Conservation (phyloP, 2,329 filamentous ascomycete genomes). For the Bipolaris bicolor region DNA sequence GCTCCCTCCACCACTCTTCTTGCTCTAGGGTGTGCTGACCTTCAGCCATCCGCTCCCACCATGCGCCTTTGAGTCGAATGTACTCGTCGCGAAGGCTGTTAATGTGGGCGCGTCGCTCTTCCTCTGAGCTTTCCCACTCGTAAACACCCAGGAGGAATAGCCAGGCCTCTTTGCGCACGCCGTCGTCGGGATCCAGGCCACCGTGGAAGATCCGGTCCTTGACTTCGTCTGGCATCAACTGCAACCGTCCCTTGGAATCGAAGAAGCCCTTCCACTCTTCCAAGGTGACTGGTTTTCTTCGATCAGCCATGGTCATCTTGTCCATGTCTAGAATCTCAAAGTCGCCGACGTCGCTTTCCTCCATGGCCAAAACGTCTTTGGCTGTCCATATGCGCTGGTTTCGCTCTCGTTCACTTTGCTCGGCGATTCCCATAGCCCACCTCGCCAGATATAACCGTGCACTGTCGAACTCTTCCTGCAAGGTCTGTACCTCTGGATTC, state of each 20-base stretch:
- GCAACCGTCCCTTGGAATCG: constrained; percentile 76
- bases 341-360: constrained; percentile 92
- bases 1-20: constrained; percentile 96
- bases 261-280: constrained; percentile 94
- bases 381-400: constrained; percentile 92
- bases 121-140: constrained; percentile 86
- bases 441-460: constrained; percentile 91
- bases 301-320: constrained; percentile 75
- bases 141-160: constrained; percentile 90
- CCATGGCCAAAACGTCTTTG: constrained; percentile 87
- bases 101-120: constrained; percentile 82
- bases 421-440: constrained; percentile 98
- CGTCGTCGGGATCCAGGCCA: constrained; percentile 85
- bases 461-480: constrained; percentile 97
- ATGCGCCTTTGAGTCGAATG: constrained; percentile 87
- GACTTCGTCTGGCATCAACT: constrained; percentile 85
- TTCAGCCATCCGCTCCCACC: constrained; percentile 94
- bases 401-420: constrained; percentile 89
- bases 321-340: constrained; percentile 91
- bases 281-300: constrained; percentile 75
- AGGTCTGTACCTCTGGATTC: constrained; percentile 91
- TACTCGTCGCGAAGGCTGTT: constrained; percentile 92
- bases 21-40: constrained; percentile 79
- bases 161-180: constrained; percentile 96
- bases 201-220: constrained; percentile 98